Evolutionary conservation across 257 asterid species (phyloP).

Genomic region (Henckelia pumila): DNA sequence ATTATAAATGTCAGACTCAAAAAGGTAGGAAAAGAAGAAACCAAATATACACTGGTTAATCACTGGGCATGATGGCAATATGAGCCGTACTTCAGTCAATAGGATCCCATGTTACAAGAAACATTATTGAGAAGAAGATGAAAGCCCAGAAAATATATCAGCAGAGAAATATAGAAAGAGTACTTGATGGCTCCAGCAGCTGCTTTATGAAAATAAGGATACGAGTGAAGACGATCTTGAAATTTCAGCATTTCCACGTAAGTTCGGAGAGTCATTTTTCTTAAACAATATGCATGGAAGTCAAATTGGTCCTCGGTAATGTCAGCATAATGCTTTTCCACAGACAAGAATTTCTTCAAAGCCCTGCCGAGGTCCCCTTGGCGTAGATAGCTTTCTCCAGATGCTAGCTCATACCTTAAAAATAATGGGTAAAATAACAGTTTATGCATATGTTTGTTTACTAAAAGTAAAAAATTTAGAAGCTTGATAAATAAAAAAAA

Average conservation of each 20-base stretch:
- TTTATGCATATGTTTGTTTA: slow-evolving; percentile 17
- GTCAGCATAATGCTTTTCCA: slow-evolving; percentile 96
- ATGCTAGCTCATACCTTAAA: slow-evolving; percentile 88
- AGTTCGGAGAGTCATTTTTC: slow-evolving; percentile 95
- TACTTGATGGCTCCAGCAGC: slow-evolving; percentile 90
- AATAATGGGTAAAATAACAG: slow-evolving; percentile 20
- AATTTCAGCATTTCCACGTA: slow-evolving; percentile 90
- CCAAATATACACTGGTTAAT: not conserved
- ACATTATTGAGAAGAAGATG: slow-evolving; percentile 6
- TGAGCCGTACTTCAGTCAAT: not conserved
- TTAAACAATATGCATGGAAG: slow-evolving; percentile 93
- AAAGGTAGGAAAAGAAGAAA: slow-evolving; percentile 16
- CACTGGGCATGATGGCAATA: slow-evolving; percentile 5
- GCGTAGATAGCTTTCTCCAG: slow-evolving; percentile 95
- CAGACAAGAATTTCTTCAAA: slow-evolving; percentile 94
- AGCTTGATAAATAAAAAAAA: slow-evolving; percentile 18
- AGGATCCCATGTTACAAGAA: slow-evolving; percentile 8
- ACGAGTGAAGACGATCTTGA: slow-evolving; percentile 92
- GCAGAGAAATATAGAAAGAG: slow-evolving; percentile 24
- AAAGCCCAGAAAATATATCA: slow-evolving; percentile 6
- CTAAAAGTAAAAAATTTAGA: not conserved
- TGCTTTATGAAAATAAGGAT: slow-evolving; percentile 88
- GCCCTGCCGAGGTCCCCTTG: slow-evolving; percentile 98
- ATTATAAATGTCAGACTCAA: slow-evolving; percentile 20
- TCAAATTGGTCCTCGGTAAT: slow-evolving; percentile 96